Evolutionary conservation across 257 asterid genomes (phyloP).

Genomic region (Solanum sparsipilum): DNA sequence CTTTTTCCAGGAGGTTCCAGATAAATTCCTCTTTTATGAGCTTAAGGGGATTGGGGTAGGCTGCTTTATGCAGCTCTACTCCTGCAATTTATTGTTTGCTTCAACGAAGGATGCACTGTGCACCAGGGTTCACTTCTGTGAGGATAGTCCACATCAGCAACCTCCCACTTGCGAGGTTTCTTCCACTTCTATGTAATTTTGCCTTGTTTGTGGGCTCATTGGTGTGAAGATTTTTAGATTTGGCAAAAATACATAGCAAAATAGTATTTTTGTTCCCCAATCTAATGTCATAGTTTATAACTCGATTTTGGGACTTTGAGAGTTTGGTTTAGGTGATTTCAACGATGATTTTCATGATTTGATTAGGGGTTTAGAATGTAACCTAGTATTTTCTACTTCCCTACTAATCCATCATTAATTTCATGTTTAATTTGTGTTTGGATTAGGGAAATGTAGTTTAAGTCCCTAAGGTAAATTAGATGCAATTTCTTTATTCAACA

Average conservation of each 20-base stretch:
- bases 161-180: background rate
- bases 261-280: background rate
- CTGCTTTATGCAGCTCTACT: background rate
- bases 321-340: background rate
- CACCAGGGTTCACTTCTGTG: background rate
- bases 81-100: background rate
- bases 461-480: no score
- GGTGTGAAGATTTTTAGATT: background rate
- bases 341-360: background rate
- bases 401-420: no score
- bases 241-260: accelerated
- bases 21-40: background rate
- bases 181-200: background rate
- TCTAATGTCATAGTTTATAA: no score
- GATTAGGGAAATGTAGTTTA: no score
- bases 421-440: no score
- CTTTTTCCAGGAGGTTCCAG: background rate
- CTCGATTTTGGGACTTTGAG: background rate
- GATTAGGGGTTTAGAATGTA: background rate
- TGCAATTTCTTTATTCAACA: no score
- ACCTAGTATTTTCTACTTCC: no score
- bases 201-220: accelerated
- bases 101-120: background rate
- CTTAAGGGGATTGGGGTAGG: background rate
- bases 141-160: background rate